Evolutionary conservation across 2,329 filamentous ascomycete species (phyloP).

Genomic region (Calonectria hongkongensis): DNA sequence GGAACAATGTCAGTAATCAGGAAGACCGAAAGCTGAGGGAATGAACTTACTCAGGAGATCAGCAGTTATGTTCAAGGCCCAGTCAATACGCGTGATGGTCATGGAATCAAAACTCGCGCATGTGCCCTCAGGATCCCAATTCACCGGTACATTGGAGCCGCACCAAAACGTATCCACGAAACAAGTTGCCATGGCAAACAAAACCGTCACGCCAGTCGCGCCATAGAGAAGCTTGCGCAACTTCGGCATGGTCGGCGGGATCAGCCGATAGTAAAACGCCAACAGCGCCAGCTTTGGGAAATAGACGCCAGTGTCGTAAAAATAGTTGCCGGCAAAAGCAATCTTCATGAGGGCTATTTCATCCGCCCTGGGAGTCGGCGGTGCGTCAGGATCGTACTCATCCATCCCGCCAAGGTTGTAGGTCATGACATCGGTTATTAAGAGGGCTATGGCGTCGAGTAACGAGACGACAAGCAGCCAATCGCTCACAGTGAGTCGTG

Average conservation of each 20-base stretch:
- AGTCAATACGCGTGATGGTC: conserved; percentile 54
- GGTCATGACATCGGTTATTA: conserved; percentile 52
- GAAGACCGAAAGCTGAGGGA: background rate
- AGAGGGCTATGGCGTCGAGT: conserved; percentile 53
- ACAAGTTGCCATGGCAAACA: conserved; percentile 51
- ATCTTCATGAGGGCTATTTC: conserved; percentile 54
- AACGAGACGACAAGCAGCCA: conserved; percentile 54
- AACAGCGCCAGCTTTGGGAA: conserved; percentile 55
- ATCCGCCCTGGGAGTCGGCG: conserved; percentile 36
- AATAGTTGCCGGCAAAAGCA: conserved; percentile 57
- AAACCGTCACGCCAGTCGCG: conserved; percentile 47
- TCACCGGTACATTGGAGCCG: conserved; percentile 53
- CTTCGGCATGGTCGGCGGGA: conserved; percentile 52
- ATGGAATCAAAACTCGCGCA: conserved; percentile 55
- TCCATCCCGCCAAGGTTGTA: conserved; percentile 56
- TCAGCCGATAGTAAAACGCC: conserved; percentile 55
- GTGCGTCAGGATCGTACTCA: conserved; percentile 47
- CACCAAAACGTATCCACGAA: conserved; percentile 58
- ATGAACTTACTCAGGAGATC: conserved; percentile 42
- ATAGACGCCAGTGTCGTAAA: conserved; percentile 58
- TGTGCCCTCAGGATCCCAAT: conserved; percentile 51
- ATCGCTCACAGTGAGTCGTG: conserved; percentile 55
- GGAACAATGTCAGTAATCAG: fast-evolving
- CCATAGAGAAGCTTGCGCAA: conserved; percentile 52
- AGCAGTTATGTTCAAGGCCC: conserved; percentile 53